A percentile compares a stretch with the other conserved stretches of the same genome.
Conservation (phyloP, 23 red algal species). For the Pyropia yezoensis region DNA sequence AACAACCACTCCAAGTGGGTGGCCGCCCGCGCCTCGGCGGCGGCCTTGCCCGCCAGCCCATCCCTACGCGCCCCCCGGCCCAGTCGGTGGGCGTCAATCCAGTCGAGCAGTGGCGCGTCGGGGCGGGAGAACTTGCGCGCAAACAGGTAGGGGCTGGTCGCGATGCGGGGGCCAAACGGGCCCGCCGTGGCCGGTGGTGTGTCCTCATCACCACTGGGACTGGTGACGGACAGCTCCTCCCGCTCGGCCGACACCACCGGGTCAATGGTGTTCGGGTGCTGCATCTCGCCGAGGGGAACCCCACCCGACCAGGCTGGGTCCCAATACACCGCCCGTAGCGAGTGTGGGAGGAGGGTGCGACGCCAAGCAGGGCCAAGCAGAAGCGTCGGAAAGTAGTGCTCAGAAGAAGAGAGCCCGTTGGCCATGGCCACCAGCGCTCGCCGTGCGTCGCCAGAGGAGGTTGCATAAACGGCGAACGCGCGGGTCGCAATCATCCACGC, state of each 20-base stretch:
- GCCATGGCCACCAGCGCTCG: slow-evolving; percentile 54
- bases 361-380: slow-evolving; percentile 45
- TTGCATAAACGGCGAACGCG: slow-evolving; percentile 21
- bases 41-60: slow-evolving; percentile 3
- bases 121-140: slow-evolving; percentile 43
- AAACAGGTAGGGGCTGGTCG: slow-evolving; percentile 37
- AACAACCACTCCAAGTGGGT: too few species aligned
- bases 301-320: slow-evolving; percentile 12
- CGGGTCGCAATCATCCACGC: slow-evolving; percentile 54
- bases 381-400: slow-evolving; percentile 55
- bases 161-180: slow-evolving; percentile 31
- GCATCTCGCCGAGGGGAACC: slow-evolving; percentile 33
- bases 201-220: not conserved
- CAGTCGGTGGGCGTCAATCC: slow-evolving; percentile 44
- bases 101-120: slow-evolving; percentile 27
- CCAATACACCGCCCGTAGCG: slow-evolving; percentile 54
- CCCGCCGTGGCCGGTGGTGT: slow-evolving; percentile 11
- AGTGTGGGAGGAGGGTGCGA: slow-evolving; percentile 35
- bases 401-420: slow-evolving; percentile 39
- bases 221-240: too few species aligned
- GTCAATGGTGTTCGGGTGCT: slow-evolving; percentile 37
- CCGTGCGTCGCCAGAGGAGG: slow-evolving; percentile 23
- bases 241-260: not conserved
- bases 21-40: too few species aligned
- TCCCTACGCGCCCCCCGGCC: slow-evolving; percentile 29